Base-by-base conservation (phyloP, 306 rosid species). In the Neltuma alba region DNA sequence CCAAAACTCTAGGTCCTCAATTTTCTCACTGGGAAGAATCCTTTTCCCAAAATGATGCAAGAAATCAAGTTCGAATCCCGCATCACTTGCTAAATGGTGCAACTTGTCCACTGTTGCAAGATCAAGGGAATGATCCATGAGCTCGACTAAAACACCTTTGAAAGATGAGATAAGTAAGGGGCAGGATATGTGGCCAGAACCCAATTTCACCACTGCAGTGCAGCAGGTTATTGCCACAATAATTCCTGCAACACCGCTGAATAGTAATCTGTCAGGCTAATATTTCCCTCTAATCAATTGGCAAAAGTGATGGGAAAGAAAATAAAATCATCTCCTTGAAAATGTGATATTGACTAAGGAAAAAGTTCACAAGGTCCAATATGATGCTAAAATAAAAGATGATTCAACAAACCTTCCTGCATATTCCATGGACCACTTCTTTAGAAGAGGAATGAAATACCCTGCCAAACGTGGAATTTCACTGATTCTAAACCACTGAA, bases 191-290 rank as follows among this genome's bases (percentile, higher is more conserved):
- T 60, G 80, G 6, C 79, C 58, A 10, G 77, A 42, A 70, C 89
- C 81, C 77, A 92, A 71, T 82, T 92, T 88, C 58, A 83, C 92
- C 76, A 88, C 92, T 48, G 97, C 94, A 76, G 87, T 80, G 27
- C 92, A 87, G 85, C 92, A 88, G 78, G 91, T 85, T 85, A 88
- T 84, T 25, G 94, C 91, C 86, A 89, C 84, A 54, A 89, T 86
- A 38, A 84, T 86, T 80, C 94, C 92, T 92, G 94, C 97, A 79
- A 88, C 82, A 82, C 94, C 94, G 84, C 94, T 92, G 94, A 83
- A 88, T 66, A 76, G 72, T 63, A 77, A 25, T 83, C 58, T 81
- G 82, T 89, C 82, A 89, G 92, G 78, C 81, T 71, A 82, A 33
- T 27, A 38, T 27, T 75, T 54, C 68, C 15, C 78, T 60, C 78